Percentiles rank a stretch among this genome's conserved stretches.
Conservation (phyloP, 1,284 basidiomycete genomes). For the Earliella scabrosa region DNA sequence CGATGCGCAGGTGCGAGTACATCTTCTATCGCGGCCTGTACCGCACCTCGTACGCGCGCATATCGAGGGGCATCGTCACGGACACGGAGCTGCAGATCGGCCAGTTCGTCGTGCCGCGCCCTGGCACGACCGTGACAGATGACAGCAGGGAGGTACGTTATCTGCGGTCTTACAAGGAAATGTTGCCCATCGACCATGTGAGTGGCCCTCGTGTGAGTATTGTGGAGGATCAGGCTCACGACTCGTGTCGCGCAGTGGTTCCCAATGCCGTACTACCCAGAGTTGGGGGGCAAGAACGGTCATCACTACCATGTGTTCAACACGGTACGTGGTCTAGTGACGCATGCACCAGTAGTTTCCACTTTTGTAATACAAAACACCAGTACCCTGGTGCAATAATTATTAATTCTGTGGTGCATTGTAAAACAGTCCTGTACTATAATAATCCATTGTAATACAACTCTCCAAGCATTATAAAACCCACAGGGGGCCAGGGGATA, state of each 20-base stretch:
- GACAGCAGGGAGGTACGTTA: constrained; percentile 69
- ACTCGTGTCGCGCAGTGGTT: constrained; percentile 67
- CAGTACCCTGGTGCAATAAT: no score
- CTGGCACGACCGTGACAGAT: constrained; percentile 56
- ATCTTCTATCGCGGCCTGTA: constrained; percentile 85
- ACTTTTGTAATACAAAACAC: no score
- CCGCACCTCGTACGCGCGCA: constrained; percentile 75
- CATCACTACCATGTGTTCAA: constrained; percentile 80
- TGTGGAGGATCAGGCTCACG: not conserved
- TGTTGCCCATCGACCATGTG: constrained; percentile 66
- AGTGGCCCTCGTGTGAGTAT: constrained; percentile 27
- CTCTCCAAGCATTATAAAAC: no score
- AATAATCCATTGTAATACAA: no score
- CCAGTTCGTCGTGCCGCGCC: constrained; percentile 76
- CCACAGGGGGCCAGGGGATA: no score
- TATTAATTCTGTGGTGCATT: not conserved
- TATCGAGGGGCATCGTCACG: constrained; percentile 74
- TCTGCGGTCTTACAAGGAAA: constrained; percentile 67
- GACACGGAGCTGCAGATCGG: constrained; percentile 82
- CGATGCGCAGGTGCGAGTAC: no score
- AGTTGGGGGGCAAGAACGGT: constrained; percentile 63
- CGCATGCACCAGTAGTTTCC: no score
- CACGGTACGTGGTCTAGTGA: constrained; percentile 52
- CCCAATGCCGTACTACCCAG: constrained; percentile 70
- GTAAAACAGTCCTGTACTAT: no score